A percentile compares a stretch with the other conserved stretches of the same genome.
Conservation (phyloP, 2,329 filamentous ascomycete genomes). For the Diaporthe citrichinensis region DNA sequence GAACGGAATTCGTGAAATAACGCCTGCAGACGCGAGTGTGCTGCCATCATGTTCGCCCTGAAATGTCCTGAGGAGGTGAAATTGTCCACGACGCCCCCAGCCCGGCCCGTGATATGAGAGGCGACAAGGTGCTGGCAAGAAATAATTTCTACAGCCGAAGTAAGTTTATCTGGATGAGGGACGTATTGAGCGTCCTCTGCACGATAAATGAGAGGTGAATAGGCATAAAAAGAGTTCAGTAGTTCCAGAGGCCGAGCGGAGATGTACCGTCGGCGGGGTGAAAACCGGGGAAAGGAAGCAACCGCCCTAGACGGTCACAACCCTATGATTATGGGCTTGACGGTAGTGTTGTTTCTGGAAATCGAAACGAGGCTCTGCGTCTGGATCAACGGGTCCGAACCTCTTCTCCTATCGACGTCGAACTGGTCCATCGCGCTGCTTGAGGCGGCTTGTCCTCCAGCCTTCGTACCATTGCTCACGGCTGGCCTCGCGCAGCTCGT, state of each 20-base stretch:
- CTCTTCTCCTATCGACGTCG: constrained; percentile 53
- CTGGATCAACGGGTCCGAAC: constrained; percentile 36
- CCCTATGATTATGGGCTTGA: constrained; percentile 17
- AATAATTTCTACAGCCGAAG: constrained; percentile 21
- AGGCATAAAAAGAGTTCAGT: not conserved
- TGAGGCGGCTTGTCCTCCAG: constrained; percentile 84
- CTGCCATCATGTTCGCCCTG: constrained; percentile 6
- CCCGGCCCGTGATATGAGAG: not conserved
- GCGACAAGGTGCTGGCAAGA: constrained; percentile 16
- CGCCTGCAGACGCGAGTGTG: constrained; percentile 1
- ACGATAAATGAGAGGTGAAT: not conserved
- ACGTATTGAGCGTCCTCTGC: not conserved
- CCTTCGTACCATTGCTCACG: constrained; percentile 95
- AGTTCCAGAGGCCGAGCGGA: not conserved
- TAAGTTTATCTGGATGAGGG: not conserved
- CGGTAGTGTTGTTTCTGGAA: constrained; percentile 11
- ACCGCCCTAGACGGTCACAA: constrained; percentile 15
- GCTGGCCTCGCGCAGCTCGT: constrained; percentile 90
- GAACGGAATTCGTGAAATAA: constrained; percentile 37
- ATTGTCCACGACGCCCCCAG: constrained; percentile 10
- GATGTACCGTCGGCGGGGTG: not conserved
- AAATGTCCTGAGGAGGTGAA: constrained; percentile 13
- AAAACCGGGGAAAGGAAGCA: constrained; percentile 26
- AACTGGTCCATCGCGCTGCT: constrained; percentile 62
- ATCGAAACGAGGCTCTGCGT: constrained; percentile 11